Evolutionary conservation across 768 basidiomycete species (phyloP).

Genomic region (Lentinula detonsa): DNA sequence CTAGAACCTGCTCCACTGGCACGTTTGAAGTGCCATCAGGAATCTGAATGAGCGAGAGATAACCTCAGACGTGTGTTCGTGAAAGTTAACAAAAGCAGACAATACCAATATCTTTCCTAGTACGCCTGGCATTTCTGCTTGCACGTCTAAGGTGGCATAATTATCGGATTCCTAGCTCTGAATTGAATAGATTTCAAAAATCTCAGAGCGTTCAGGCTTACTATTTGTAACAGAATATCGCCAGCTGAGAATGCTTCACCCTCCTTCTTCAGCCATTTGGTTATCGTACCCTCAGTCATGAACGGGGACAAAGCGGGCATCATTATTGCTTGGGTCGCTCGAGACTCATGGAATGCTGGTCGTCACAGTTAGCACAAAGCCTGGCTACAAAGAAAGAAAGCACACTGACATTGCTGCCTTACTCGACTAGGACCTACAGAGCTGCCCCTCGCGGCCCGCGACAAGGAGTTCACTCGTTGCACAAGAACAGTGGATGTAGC

Average conservation of each 20-base stretch:
- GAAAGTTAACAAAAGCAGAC: conserved; percentile 16
- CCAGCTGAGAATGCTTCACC: conserved; percentile 68
- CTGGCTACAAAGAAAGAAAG: background rate
- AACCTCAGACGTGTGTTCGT: background rate
- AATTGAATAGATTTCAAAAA: background rate
- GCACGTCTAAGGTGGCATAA: conserved; percentile 79
- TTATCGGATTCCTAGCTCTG: conserved; percentile 40
- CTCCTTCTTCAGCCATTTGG: conserved; percentile 73
- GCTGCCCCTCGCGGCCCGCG: conserved; percentile 1
- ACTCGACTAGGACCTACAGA: conserved; percentile 3
- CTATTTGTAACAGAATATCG: conserved; percentile 75
- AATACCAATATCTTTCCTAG: conserved; percentile 77
- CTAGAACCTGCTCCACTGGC: conserved; percentile 63
- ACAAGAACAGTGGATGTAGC: conserved; percentile 2
- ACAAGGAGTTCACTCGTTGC: conserved; percentile 1
- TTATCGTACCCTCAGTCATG: conserved; percentile 80
- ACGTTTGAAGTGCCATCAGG: conserved; percentile 25
- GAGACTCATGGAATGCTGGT: conserved; percentile 5
- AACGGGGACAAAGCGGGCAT: conserved; percentile 93
- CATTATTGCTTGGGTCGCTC: conserved; percentile 24
- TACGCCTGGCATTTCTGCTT: conserved; percentile 85
- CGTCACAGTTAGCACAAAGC: background rate
- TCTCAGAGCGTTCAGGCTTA: conserved; percentile 22
- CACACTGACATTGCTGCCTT: conserved; percentile 1
- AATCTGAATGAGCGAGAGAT: background rate